Conservation (phyloP, 768 basidiomycete species). For the Suillus subalutaceus region DNA sequence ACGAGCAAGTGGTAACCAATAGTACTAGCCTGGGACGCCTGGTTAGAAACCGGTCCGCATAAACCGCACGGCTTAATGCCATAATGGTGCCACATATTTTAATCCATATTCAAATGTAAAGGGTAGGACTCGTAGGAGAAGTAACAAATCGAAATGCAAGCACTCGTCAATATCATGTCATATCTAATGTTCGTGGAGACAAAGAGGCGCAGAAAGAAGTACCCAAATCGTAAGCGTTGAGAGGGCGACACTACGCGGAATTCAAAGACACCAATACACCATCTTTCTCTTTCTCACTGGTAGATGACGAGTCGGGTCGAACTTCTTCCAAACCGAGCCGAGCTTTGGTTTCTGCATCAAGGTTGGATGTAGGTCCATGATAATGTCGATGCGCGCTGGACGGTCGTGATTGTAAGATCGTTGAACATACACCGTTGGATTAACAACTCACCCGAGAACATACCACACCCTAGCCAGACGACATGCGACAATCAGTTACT, state of each 20-base stretch:
- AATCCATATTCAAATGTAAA: background rate
- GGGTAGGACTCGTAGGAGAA: too few species aligned
- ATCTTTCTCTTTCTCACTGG: slow-evolving; percentile 5
- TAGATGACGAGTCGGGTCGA: background rate
- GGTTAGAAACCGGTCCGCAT: background rate
- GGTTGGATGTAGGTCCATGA: slow-evolving; percentile 55
- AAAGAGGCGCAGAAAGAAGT: too few species aligned
- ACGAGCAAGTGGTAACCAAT: too few species aligned
- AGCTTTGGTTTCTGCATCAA: slow-evolving; percentile 24
- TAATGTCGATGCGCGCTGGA: slow-evolving; percentile 57
- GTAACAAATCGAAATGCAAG: background rate
- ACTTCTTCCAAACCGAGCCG: slow-evolving; percentile 1
- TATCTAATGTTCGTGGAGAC: background rate
- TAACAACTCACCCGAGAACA: slow-evolving; percentile 26
- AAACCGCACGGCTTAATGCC: background rate
- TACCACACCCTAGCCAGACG: slow-evolving; percentile 50
- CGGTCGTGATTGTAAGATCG: background rate
- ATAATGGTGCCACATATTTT: background rate
- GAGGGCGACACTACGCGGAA: background rate
- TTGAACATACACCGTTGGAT: background rate
- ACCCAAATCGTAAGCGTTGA: background rate
- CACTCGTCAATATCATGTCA: background rate
- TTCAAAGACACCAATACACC: background rate
- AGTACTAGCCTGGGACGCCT: background rate
- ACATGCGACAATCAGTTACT: background rate